A percentile compares a stretch with the other conserved stretches of the same genome.
Conservation (phyloP, 2,329 filamentous ascomycete species). For the Leptosphaerulina australis region DNA sequence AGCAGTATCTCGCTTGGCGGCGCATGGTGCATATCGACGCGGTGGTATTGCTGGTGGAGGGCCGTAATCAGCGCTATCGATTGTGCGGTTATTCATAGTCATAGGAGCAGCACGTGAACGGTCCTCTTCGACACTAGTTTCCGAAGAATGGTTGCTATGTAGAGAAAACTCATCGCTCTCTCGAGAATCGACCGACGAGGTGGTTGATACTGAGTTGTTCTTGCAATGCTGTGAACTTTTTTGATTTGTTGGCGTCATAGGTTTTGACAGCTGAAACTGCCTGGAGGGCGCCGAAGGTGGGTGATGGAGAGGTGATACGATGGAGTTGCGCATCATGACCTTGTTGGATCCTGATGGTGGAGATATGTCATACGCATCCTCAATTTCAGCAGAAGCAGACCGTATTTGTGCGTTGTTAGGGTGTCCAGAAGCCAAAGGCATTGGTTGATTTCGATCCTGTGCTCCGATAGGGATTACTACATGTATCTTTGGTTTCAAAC, state of each 20-base stretch:
- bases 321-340: slow-evolving; percentile 33
- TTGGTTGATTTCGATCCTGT: slow-evolving; percentile 39
- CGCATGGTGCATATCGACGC: slow-evolving; percentile 35
- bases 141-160: slow-evolving; percentile 49
- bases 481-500: slow-evolving; percentile 43
- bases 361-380: slow-evolving; percentile 36
- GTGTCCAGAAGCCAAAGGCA: slow-evolving; percentile 35
- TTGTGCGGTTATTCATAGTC: slow-evolving; percentile 6
- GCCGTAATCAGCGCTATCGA: slow-evolving; percentile 1
- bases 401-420: slow-evolving; percentile 28
- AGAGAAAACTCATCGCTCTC: slow-evolving; percentile 48
- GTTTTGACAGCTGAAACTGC: slow-evolving; percentile 18
- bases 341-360: slow-evolving; percentile 38
- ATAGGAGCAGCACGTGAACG: slow-evolving; percentile 17
- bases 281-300: slow-evolving; percentile 23
- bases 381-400: slow-evolving; percentile 29
- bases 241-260: neutral
- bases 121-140: slow-evolving; percentile 48
- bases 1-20: slow-evolving; percentile 25
- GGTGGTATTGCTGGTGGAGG: slow-evolving; percentile 26
- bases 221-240: slow-evolving; percentile 19
- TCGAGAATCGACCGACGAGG: slow-evolving; percentile 46
- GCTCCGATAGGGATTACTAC: slow-evolving; percentile 46
- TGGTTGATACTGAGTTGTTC: slow-evolving; percentile 27
- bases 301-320: slow-evolving; percentile 40